A percentile compares a stretch with the other conserved stretches of the same genome.
These are phyloP conservation scores for Chaetomiaceae sp. DNA, from an alignment of 2,329 filamentous ascomycete species.

Conservation along the genomic window DNA sequence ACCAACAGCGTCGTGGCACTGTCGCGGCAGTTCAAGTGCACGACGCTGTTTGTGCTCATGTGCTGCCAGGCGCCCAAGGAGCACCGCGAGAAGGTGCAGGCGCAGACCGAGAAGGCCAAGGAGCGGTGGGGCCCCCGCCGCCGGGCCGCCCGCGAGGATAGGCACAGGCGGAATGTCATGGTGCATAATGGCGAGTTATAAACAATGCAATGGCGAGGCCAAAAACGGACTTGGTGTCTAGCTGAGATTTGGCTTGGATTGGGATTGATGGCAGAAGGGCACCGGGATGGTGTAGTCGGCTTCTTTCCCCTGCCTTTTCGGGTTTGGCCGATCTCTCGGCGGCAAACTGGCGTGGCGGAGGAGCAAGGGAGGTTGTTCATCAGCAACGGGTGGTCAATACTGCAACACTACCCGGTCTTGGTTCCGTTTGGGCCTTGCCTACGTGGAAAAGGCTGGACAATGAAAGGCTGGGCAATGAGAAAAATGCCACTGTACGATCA, in stretches of 20 bases:
- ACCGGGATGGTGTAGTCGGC: no score
- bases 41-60: conserved; percentile 54
- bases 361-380: no score
- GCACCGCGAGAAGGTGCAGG: conserved; percentile 39
- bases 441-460: no score
- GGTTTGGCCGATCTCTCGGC: no score
- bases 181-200: conserved; percentile 50
- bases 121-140: conserved; percentile 55
- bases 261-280: no score
- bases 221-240: neutral
- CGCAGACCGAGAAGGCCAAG: conserved; percentile 28
- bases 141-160: conserved; percentile 52
- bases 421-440: no score
- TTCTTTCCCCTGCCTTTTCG: no score
- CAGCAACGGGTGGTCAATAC: no score
- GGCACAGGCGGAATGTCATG: conserved; percentile 49
- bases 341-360: no score
- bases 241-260: neutral
- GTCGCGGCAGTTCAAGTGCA: conserved; percentile 53
- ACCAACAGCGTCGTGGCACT: conserved; percentile 52
- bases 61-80: conserved; percentile 47
- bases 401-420: no score
- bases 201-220: conserved; percentile 7
- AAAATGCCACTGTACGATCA: conserved; percentile 11
- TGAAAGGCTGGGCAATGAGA: no score